phyloP scores from a whole-genome alignment of 2,329 filamentous ascomycete genomes.

The Penicillium janthinellum region DNA sequence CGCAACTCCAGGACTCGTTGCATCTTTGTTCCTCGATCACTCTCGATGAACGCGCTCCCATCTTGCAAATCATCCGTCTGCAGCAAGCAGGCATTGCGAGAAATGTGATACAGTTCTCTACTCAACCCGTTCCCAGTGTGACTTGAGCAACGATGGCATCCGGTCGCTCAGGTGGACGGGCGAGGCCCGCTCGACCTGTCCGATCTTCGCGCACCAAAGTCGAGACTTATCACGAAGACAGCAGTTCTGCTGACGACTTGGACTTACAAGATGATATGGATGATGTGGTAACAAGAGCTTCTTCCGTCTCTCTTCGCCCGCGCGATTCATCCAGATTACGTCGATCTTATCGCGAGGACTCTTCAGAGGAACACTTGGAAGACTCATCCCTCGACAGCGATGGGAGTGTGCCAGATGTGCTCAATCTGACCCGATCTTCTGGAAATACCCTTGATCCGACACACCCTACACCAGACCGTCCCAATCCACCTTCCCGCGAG shows the following conservation, averaged over 20 bases:
- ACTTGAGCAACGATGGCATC: slow-evolving; percentile 34
- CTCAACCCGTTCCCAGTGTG: slow-evolving; percentile 8
- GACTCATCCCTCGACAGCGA: slow-evolving; percentile 13
- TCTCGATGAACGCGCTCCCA: neutral
- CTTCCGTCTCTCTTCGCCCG: slow-evolving; percentile 35
- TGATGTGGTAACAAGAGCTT: slow-evolving; percentile 16
- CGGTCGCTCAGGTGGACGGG: slow-evolving; percentile 24
- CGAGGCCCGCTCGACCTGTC: slow-evolving; percentile 35
- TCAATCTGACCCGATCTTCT: neutral
- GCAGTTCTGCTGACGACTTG: slow-evolving; percentile 33
- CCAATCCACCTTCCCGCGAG: slow-evolving; percentile 1
- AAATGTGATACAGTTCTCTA: neutral
- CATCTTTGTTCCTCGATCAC: neutral
- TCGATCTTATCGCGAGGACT: slow-evolving; percentile 39
- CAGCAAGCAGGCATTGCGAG: neutral
- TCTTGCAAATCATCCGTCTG: neutral
- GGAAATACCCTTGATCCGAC: neutral
- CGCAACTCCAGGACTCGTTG: neutral
- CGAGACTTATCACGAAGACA: slow-evolving; percentile 43
- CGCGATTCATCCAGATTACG: slow-evolving; percentile 31
- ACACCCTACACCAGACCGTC: neutral
- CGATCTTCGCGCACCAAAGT: slow-evolving; percentile 40
- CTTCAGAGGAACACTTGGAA: slow-evolving; percentile 34
- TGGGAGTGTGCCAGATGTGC: slow-evolving; percentile 10
- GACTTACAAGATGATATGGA: slow-evolving; percentile 17